A percentile compares a stretch with the other conserved stretches of the same genome.
Evolutionary conservation across 2,329 filamentous ascomycete species (phyloP).

Genomic region (Amylocarpus encephaloides): DNA sequence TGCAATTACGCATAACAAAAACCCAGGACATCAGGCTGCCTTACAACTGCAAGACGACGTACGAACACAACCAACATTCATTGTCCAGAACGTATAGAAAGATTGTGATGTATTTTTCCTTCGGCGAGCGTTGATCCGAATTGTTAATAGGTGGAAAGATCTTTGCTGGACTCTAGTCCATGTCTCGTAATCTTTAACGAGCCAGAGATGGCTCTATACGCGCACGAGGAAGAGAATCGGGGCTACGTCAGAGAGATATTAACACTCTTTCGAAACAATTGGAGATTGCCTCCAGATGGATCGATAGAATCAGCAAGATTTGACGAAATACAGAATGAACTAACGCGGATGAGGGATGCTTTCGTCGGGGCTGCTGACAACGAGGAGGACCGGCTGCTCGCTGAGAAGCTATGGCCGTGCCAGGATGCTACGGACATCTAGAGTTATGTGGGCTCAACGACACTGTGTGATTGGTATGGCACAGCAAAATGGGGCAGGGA

Average conservation of each 20-base stretch:
- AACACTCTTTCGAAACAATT: constrained; percentile 14
- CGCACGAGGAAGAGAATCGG: constrained; percentile 11
- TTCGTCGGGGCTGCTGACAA: constrained; percentile 10
- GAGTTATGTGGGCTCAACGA: too few species aligned
- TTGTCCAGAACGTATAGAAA: constrained; percentile 9
- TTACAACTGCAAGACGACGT: constrained; percentile 7
- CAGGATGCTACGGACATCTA: constrained; percentile 3
- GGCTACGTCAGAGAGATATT: constrained; percentile 10
- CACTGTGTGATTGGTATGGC: too few species aligned
- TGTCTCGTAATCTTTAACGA: constrained; percentile 14
- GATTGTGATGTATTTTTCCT: constrained; percentile 10
- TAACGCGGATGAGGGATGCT: constrained; percentile 7
- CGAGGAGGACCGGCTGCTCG: constrained; percentile 9
- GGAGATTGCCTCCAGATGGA: constrained; percentile 12
- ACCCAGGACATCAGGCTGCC: constrained; percentile 8
- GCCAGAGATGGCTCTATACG: constrained; percentile 10
- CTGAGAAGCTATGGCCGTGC: constrained; percentile 12
- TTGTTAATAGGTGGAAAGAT: constrained; percentile 5
- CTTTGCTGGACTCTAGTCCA: constrained; percentile 6
- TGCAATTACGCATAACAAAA: background rate
- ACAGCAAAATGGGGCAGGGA: too few species aligned
- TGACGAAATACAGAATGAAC: constrained; percentile 9
- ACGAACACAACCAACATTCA: constrained; percentile 2
- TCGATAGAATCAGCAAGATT: constrained; percentile 9
- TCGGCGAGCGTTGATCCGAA: constrained; percentile 8